Percentiles rank a stretch among this genome's conserved stretches.
phyloP scores from a whole-genome alignment of 352 stramenopile species.

The Elongisporangium anandrum region DNA sequence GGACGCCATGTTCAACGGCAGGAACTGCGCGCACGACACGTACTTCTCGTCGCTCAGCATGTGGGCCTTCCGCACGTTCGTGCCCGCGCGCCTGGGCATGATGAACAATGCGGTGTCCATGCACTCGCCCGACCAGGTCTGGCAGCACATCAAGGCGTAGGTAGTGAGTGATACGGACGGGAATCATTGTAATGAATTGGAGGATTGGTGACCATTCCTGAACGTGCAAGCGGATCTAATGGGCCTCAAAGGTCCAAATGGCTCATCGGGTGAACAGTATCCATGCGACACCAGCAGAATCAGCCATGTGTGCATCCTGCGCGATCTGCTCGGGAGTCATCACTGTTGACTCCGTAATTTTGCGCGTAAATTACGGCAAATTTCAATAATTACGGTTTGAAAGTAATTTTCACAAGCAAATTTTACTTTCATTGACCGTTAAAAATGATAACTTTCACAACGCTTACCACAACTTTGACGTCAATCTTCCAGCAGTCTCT shows the following conservation, averaged over 20 bases:
- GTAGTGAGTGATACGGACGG: too few relatives aligned
- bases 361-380: neutral
- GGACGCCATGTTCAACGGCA: constrained; percentile 51
- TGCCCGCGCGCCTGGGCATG: constrained; percentile 30
- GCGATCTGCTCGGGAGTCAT: neutral
- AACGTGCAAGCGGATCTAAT: neutral
- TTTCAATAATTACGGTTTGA: neutral
- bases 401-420: neutral
- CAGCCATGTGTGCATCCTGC: neutral
- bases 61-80: constrained; percentile 26
- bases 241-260: neutral
- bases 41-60: constrained; percentile 30
- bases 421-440: too few relatives aligned
- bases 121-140: constrained; percentile 22
- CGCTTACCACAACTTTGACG: too few relatives aligned
- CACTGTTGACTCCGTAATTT: neutral
- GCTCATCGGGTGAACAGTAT: neutral
- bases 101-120: constrained; percentile 31
- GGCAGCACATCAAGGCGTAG: constrained; percentile 19
- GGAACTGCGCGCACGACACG: constrained; percentile 44
- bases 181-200: neutral
- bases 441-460: too few relatives aligned
- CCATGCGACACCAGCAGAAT: neutral
- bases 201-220: neutral
- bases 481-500: too few relatives aligned